These are phyloP conservation scores for Margaritispora aquatica DNA, from an alignment of 495 filamentous ascomycete species.

Conservation along the genomic window DNA sequence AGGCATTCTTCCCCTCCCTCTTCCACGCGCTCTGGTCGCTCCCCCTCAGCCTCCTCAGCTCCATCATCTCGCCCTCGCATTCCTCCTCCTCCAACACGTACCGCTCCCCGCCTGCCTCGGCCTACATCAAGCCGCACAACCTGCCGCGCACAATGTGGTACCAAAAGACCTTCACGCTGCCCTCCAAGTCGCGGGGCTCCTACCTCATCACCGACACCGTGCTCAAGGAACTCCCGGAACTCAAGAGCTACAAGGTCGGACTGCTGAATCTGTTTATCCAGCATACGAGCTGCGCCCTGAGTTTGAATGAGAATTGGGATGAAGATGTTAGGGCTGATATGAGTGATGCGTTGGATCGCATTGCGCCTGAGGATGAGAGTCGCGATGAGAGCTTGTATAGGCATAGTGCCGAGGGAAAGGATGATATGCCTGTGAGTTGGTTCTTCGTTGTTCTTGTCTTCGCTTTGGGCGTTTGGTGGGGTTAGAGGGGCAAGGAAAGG, in stretches of 20 bases:
- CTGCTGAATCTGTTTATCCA: slow-evolving; percentile 85
- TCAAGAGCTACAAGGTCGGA: slow-evolving; percentile 74
- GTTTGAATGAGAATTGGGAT: slow-evolving; percentile 93
- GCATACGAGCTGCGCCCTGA: slow-evolving; percentile 82
- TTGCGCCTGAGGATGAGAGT: slow-evolving; percentile 64
- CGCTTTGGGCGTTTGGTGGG: no score
- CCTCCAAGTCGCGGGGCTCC: slow-evolving; percentile 65
- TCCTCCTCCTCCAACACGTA: slow-evolving; percentile 1
- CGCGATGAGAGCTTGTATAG: slow-evolving; percentile 59
- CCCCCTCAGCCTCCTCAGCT: slow-evolving; percentile 34
- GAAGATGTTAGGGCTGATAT: slow-evolving; percentile 53
- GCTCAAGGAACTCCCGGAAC: slow-evolving; percentile 60
- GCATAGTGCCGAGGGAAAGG: slow-evolving; percentile 80
- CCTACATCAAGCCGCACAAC: slow-evolving; percentile 5
- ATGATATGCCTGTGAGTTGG: slow-evolving; percentile 79
- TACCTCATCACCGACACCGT: slow-evolving; percentile 85
- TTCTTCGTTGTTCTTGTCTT: slow-evolving; percentile 1
- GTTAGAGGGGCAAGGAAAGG: no score
- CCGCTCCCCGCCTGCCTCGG: background rate
- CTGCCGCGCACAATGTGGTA: slow-evolving; percentile 46
- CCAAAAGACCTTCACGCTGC: slow-evolving; percentile 75
- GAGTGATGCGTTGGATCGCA: slow-evolving; percentile 86
- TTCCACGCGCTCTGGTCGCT: slow-evolving; percentile 21
- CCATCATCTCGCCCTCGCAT: no score
- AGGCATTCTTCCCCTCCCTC: slow-evolving; percentile 22